Conservation (phyloP, 2,329 filamentous ascomycete genomes). For the Penicillium corylophilum region DNA sequence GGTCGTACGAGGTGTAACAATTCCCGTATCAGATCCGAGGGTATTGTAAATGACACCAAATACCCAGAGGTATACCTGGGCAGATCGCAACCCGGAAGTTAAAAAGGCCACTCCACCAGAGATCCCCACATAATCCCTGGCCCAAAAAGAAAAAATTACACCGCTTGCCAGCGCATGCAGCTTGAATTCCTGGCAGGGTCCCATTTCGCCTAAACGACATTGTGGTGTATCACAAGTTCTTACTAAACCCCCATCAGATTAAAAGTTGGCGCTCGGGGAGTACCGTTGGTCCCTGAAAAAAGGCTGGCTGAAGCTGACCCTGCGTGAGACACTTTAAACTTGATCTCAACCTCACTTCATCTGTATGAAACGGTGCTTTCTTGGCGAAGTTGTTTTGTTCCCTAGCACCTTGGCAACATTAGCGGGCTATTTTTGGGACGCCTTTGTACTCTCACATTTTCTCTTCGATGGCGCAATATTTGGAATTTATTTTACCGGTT, state of each 20-base stretch:
- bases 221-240: background rate
- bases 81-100: background rate
- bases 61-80: background rate
- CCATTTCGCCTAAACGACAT: background rate
- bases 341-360: background rate
- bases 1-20: background rate
- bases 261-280: slow-evolving; percentile 9
- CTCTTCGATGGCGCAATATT: background rate
- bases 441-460: background rate
- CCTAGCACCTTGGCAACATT: background rate
- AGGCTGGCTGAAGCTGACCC: slow-evolving; percentile 5
- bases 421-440: background rate
- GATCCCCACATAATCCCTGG: background rate
- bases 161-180: slow-evolving; percentile 20
- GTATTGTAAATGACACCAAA: background rate
- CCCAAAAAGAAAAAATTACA: background rate
- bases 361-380: background rate
- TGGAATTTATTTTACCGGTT: background rate
- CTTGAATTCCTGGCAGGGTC: slow-evolving; percentile 2
- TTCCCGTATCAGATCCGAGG: background rate
- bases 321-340: background rate
- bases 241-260: background rate
- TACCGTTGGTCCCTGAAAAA: slow-evolving; percentile 10
- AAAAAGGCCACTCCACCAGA: background rate
- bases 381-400: background rate